phyloP scores from a whole-genome alignment of 768 basidiomycete genomes.

The Amanita molliuscula region DNA sequence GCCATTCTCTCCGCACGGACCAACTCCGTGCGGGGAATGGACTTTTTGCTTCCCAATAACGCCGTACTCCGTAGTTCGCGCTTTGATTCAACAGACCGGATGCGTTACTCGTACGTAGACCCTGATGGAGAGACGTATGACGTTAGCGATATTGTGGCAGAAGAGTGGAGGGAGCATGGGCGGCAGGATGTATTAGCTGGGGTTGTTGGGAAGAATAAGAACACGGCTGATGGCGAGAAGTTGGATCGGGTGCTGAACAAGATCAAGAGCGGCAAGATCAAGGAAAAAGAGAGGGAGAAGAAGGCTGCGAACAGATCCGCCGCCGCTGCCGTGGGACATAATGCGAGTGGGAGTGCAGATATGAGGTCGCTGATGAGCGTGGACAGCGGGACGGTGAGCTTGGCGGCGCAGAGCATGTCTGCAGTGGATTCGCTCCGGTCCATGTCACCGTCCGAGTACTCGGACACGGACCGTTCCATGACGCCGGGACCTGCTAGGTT shows the following conservation, averaged over 20 bases:
- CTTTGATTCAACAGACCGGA: conserved; percentile 55
- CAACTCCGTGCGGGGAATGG: conserved; percentile 81
- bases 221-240: conserved; percentile 50
- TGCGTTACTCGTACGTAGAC: conserved; percentile 92
- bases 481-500: conserved; percentile 31
- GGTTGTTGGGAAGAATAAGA: conserved; percentile 45
- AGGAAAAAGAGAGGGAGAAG: conserved; percentile 19
- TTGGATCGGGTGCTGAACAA: conserved; percentile 67
- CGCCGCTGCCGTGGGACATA: background rate
- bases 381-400: conserved; percentile 4
- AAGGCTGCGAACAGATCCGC: background rate
- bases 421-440: conserved; percentile 22
- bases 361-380: conserved; percentile 2
- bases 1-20: conserved; percentile 73
- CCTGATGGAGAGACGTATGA: conserved; percentile 86
- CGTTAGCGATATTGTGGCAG: conserved; percentile 87
- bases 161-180: conserved; percentile 63
- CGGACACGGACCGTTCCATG: conserved; percentile 23
- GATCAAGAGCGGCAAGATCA: conserved; percentile 54
- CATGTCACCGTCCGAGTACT: conserved; percentile 47
- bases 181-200: conserved; percentile 61
- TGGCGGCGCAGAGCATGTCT: conserved; percentile 6
- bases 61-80: conserved; percentile 79
- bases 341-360: conserved; percentile 3
- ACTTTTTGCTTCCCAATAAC: conserved; percentile 78